phyloP scores from a whole-genome alignment of 2,329 filamentous ascomycete species.

The Ceratocystiopsis sp. region DNA sequence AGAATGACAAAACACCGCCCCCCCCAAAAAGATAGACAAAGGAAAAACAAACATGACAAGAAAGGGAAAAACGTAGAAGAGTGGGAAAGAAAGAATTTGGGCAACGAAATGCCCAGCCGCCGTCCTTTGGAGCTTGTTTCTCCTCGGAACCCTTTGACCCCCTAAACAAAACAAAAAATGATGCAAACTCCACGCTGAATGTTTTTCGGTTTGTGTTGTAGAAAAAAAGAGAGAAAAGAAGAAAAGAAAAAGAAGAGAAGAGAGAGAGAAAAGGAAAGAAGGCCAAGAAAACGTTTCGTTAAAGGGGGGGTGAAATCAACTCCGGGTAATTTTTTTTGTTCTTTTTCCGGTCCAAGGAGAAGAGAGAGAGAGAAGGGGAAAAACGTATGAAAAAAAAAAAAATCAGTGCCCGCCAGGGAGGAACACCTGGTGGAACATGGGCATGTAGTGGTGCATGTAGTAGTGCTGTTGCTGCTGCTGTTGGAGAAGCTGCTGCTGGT shows the following conservation, averaged over 20 bases:
- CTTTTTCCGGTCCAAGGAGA: not conserved
- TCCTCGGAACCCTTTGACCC: too few relatives aligned
- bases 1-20: too few relatives aligned
- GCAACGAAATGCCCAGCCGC: not conserved
- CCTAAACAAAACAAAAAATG: not conserved
- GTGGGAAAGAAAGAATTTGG: not conserved
- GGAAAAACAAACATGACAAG: not conserved
- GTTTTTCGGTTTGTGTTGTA: not conserved
- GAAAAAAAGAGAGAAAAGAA: not conserved
- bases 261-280: slow-evolving; percentile 1
- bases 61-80: not conserved
- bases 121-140: not conserved
- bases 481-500: slow-evolving; percentile 3
- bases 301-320: too few relatives aligned
- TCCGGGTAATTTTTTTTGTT: not conserved
- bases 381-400: not conserved
- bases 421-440: slow-evolving; percentile 36
- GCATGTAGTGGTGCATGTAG: slow-evolving; percentile 24
- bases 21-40: not conserved
- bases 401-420: slow-evolving; percentile 4
- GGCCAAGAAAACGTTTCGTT: not conserved
- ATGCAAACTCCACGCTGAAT: not conserved
- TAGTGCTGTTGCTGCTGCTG: slow-evolving; percentile 17
- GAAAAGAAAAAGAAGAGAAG: not conserved
- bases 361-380: not conserved